Conservation (phyloP, 1,284 basidiomycete species). For the Porodaedalea pini region DNA sequence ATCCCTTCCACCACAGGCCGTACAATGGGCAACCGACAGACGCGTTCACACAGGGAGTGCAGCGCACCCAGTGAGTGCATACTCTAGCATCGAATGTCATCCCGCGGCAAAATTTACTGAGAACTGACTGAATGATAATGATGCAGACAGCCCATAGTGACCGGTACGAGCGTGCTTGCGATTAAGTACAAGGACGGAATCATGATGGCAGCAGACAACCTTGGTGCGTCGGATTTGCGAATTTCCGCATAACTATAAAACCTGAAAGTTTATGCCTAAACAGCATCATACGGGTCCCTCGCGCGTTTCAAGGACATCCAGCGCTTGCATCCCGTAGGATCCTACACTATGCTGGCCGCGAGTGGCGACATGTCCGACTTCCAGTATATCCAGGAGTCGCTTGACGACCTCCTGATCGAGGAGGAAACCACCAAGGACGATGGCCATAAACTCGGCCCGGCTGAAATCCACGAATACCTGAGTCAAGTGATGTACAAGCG, state of each 20-base stretch:
- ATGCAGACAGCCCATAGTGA: constrained; percentile 88
- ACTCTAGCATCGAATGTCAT: not conserved
- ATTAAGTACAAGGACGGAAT: constrained; percentile 95
- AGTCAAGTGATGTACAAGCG: constrained; percentile 89
- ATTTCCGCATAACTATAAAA: constrained; percentile 20
- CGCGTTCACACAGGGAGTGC: constrained; percentile 60
- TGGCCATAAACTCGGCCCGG: constrained; percentile 81
- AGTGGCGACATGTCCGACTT: constrained; percentile 98
- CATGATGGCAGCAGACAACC: constrained; percentile 99
- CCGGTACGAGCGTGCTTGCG: constrained; percentile 93
- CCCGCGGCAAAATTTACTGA: not conserved
- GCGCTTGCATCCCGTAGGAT: constrained; percentile 82
- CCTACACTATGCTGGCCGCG: constrained; percentile 85
- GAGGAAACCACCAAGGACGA: constrained; percentile 82
- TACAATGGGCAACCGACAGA: constrained; percentile 45
- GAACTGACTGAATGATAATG: constrained; percentile 4
- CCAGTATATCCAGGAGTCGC: constrained; percentile 83
- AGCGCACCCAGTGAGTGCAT: constrained; percentile 69
- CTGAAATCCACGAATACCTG: constrained; percentile 93
- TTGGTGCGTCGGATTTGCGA: constrained; percentile 52
- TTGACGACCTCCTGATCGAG: constrained; percentile 71
- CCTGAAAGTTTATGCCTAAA: not conserved
- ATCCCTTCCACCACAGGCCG: constrained; percentile 63
- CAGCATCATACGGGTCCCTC: constrained; percentile 96
- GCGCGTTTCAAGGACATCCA: constrained; percentile 95